A percentile compares a stretch with the other conserved stretches of the same genome.
Conservation (phyloP, 148 eudicot genomes). For the Cornus controversa region DNA sequence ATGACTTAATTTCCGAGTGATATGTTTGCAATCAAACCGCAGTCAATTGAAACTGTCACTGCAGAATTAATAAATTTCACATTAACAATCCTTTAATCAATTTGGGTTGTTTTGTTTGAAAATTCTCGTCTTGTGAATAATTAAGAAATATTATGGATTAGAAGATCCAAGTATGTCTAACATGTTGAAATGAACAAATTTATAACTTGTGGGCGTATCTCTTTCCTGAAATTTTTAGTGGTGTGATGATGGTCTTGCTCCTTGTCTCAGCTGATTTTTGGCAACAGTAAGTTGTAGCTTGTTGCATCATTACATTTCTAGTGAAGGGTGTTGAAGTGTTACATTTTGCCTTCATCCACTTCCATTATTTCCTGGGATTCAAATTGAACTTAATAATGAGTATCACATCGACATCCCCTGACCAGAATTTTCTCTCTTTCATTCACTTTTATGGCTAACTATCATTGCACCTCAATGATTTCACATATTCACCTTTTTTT, state of each 20-base stretch:
- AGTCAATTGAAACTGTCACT: conserved; percentile 1
- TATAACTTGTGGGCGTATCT: neutral
- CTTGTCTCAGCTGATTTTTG: neutral
- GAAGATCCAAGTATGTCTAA: neutral
- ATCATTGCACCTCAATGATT: neutral
- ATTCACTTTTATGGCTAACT: neutral
- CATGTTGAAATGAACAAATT: neutral
- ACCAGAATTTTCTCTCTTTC: neutral
- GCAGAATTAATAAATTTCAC: neutral
- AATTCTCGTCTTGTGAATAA: neutral
- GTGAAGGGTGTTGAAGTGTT: neutral
- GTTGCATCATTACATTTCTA: neutral
- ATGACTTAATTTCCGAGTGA: neutral
- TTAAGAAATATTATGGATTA: neutral
- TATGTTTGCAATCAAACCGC: neutral
- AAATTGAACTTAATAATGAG: neutral
- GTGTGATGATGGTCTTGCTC: neutral
- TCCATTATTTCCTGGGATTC: neutral
- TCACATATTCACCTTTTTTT: neutral
- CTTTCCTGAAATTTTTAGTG: neutral
- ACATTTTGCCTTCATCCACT: neutral
- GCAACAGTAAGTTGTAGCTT: neutral
- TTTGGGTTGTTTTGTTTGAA: conserved; percentile 2
- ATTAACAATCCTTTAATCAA: neutral
- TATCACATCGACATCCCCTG: neutral